Evolutionary conservation across 352 stramenopile species (phyloP).

Genomic region (Pythium sukuiense): DNA sequence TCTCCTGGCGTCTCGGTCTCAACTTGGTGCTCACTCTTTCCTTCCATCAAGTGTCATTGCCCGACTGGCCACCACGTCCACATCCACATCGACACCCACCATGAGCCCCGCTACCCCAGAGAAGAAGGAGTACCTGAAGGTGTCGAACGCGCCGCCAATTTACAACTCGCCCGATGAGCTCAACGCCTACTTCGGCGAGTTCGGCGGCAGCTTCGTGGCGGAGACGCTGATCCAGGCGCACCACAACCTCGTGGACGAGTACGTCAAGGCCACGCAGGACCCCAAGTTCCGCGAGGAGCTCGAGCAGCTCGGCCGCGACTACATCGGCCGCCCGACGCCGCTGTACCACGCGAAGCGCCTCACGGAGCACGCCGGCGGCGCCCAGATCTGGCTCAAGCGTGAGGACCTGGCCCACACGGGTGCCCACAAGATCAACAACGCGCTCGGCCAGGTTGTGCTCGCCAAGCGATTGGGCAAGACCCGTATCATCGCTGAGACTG

Average conservation of each 20-base stretch:
- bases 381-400: slow-evolving; percentile 98
- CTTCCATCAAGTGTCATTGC: slow-evolving; percentile 9
- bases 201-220: slow-evolving; percentile 97
- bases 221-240: slow-evolving; percentile 97
- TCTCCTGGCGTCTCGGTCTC: not conserved
- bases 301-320: slow-evolving; percentile 94
- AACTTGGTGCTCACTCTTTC: not conserved
- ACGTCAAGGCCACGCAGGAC: slow-evolving; percentile 94
- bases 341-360: slow-evolving; percentile 96
- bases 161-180: slow-evolving; percentile 64
- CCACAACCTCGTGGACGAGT: slow-evolving; percentile 93
- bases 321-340: slow-evolving; percentile 93
- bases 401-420: slow-evolving; percentile 98
- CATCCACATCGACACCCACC: not conserved
- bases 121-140: slow-evolving; percentile 50
- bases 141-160: slow-evolving; percentile 76
- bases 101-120: slow-evolving; percentile 24
- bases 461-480: slow-evolving; percentile 96
- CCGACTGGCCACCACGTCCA: slow-evolving; percentile 3
- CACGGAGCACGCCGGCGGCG: slow-evolving; percentile 90
- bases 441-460: slow-evolving; percentile 95
- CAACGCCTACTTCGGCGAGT: slow-evolving; percentile 90
- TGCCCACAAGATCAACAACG: slow-evolving; percentile 99
- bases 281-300: slow-evolving; percentile 95
- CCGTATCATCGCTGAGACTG: slow-evolving; percentile 98